Conservation (phyloP, 139 green algal species). For the Micractinium conductrix region DNA sequence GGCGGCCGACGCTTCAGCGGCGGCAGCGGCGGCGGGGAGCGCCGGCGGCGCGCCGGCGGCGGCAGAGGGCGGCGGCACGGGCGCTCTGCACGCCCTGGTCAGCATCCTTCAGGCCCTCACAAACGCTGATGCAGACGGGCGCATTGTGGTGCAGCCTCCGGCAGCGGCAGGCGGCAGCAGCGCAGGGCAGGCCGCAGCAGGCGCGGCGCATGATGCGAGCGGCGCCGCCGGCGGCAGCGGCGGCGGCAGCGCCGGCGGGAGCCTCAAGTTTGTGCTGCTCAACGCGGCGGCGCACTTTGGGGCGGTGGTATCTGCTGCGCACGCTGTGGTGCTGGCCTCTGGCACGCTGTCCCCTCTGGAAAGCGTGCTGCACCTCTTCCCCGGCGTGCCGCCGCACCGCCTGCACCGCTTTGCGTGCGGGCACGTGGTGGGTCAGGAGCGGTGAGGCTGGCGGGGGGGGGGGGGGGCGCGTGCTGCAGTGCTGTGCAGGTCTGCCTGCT, state of each 20-base stretch:
- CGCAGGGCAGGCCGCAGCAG: not conserved
- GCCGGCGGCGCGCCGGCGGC: not conserved
- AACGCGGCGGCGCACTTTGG: slow-evolving; percentile 87
- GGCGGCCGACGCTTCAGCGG: slow-evolving; percentile 8
- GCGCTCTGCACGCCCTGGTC: slow-evolving; percentile 71
- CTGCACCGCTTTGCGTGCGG: slow-evolving; percentile 84
- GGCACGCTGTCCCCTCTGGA: slow-evolving; percentile 89
- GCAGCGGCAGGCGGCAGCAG: slow-evolving; percentile 5
- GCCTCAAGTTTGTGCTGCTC: slow-evolving; percentile 87
- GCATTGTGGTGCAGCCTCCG: slow-evolving; percentile 75
- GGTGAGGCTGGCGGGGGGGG: slow-evolving; percentile 9
- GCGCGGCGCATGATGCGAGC: not conserved
- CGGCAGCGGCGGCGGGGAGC: slow-evolving; percentile 7
- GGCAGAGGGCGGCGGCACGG: not conserved
- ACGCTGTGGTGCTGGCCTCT: slow-evolving; percentile 88
- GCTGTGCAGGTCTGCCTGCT: no score
- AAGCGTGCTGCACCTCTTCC: slow-evolving; percentile 68
- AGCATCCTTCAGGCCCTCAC: slow-evolving; percentile 83
- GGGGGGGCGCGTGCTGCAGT: no score
- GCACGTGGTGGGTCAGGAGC: slow-evolving; percentile 78
- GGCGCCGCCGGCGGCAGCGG: not conserved
- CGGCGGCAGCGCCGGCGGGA: not conserved
- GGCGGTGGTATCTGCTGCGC: slow-evolving; percentile 52
- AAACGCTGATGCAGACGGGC: slow-evolving; percentile 83
- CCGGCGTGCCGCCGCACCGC: slow-evolving; percentile 26